Evolutionary conservation across 2,329 filamentous ascomycete species (phyloP), one percentile per base, ranked within the genome.

Genomic region (Hypoxylon sp.): DNA sequence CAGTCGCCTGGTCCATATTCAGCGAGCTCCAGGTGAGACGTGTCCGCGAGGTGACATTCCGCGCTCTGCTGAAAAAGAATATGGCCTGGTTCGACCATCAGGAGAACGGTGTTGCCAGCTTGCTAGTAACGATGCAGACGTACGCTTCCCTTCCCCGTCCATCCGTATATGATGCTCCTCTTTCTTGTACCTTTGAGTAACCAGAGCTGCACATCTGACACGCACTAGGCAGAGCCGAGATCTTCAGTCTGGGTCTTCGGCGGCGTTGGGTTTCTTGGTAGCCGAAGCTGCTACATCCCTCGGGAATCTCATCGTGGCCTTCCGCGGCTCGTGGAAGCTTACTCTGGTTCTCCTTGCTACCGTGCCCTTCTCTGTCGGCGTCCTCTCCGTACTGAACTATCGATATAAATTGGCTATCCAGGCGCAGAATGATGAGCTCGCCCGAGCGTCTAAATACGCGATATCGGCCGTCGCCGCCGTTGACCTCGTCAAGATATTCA

Each of bases 401-500:
- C 80, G 78, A 31, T 79, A 95, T 29, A 83, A 88, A 27, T 76
- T 82, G 2, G 86, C 86, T 9, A 87, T 94, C n/a, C 80, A 84
- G 60, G 77, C 77, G 1, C 92, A 97, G 67, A 87, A 89, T 54
- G 74, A 75, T 1, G 83, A 88, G 53, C 81, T 97, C 0, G 84
- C 84, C 1, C 77, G 81, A 43, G 91, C 91, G 0, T 88, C 92
- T 0, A 94, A 91, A 68, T 79, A 87, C 52, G 83, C 87, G 1
- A 87, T 85, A 8, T 88, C 86, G 9, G 87, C 91, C 0, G 82
- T 96, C 8, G 79, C 80, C 1, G 87, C 85, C 2, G 94, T 97
- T 33, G 91, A 96, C 59, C 84, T 90, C 0, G 91, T 98, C 69
- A 97, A 97, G 72, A 88, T 87, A 48, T 93, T 90, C 75, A 93